Evolutionary conservation across 371 early-diverging fungal genomes (phyloP).

Genomic region (Mortierella sp.): DNA sequence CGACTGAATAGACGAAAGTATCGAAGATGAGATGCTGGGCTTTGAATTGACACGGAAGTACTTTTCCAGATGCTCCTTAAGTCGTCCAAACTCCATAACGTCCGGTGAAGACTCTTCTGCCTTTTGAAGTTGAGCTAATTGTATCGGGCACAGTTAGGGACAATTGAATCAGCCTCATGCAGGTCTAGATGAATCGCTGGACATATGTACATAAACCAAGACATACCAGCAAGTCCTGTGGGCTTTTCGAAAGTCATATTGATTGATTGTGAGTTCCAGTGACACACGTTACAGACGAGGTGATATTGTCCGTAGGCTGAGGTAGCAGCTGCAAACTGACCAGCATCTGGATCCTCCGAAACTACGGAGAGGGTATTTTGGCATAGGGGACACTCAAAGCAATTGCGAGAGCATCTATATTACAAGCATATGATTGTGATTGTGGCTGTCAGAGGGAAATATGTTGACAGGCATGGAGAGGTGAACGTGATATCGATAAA

Average conservation of each 20-base stretch:
- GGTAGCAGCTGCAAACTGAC: slow-evolving; percentile 23
- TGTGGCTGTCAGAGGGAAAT: not conserved
- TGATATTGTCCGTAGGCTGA: slow-evolving; percentile 64
- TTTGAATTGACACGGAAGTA: slow-evolving; percentile 60
- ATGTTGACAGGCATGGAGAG: not conserved
- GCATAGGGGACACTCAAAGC: slow-evolving; percentile 95
- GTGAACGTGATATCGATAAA: not conserved
- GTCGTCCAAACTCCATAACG: slow-evolving; percentile 85
- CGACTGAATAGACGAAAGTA: slow-evolving; percentile 50
- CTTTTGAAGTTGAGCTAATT: slow-evolving; percentile 82
- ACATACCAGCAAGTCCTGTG: slow-evolving; percentile 86
- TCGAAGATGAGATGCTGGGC: slow-evolving; percentile 38
- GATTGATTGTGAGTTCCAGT: slow-evolving; percentile 93
- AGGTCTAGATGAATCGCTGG: not conserved
- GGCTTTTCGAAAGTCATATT: slow-evolving; percentile 92
- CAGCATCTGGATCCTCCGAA: slow-evolving; percentile 64
- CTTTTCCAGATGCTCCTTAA: slow-evolving; percentile 87
- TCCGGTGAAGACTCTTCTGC: slow-evolving; percentile 78
- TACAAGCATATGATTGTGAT: slow-evolving; percentile 4
- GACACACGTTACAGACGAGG: slow-evolving; percentile 87
- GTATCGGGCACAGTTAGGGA: not conserved
- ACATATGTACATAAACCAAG: not conserved
- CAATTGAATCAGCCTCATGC: not conserved
- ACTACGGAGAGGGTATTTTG: slow-evolving; percentile 86
- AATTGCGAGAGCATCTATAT: slow-evolving; percentile 90